Conservation (phyloP, 352 stramenopile genomes). For the Phytopythium kandeliae region DNA sequence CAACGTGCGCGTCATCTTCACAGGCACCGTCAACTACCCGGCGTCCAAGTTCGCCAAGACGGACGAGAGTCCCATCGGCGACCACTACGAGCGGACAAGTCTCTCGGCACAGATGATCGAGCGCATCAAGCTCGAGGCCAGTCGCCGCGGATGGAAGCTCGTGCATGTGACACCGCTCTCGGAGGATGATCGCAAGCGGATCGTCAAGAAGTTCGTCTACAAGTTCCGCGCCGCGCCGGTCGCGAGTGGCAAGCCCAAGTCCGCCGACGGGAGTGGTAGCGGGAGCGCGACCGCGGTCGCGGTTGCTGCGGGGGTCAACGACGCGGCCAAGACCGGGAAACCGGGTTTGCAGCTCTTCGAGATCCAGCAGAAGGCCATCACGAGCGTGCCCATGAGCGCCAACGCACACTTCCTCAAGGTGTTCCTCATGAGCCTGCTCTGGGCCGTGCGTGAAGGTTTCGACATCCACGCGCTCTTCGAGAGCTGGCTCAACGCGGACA, state of each 20-base stretch:
- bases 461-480: constrained; percentile 65
- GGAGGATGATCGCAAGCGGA: constrained; percentile 50
- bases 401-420: constrained; percentile 65
- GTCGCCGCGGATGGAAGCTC: constrained; percentile 68
- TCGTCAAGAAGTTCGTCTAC: constrained; percentile 63
- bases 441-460: constrained; percentile 68
- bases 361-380: constrained; percentile 70
- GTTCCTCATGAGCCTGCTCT: constrained; percentile 48
- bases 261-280: background rate
- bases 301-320: background rate
- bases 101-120: constrained; percentile 77
- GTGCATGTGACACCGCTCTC: constrained; percentile 49
- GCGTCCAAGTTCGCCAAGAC: constrained; percentile 32
- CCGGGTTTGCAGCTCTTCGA: constrained; percentile 60
- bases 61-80: constrained; percentile 18
- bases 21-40: constrained; percentile 48
- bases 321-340: background rate
- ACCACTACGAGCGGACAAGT: constrained; percentile 54
- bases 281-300: background rate
- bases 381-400: constrained; percentile 39
- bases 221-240: constrained; percentile 13
- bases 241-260: background rate
- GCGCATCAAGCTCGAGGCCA: constrained; percentile 77
- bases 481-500: constrained; percentile 55
- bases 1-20: constrained; percentile 87